Base-by-base conservation (phyloP, 495 filamentous ascomycete genomes). In the Rhizodiscina lignyota region DNA sequence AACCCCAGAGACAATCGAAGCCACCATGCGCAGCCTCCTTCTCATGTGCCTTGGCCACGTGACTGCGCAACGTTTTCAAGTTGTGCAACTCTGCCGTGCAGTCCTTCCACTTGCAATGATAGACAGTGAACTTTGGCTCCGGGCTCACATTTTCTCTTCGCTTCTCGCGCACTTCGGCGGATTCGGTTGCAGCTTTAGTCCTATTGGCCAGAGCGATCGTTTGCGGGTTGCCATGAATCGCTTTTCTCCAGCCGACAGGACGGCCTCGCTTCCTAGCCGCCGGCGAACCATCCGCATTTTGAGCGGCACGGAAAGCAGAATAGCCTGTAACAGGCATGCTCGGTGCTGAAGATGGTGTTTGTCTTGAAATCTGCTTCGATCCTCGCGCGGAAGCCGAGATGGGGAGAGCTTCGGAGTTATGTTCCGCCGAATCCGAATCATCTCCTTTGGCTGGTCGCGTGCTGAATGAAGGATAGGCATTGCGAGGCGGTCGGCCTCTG, bases 51-150 rank as follows among this genome's bases (percentile, higher is more conserved):
- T 74, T 66, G 21, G 61, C 44, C 16, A 86, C 47, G 49, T 91
- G 83, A 35, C 66, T 68, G 36, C 71, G 68, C 16, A 89, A 60
- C 0, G 73, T 73, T 2, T 74, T 67, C 21, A 83, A 49, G 47
- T 85, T 86, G 42, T 87, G 81, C 2, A 89, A 59, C 48, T 83
- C 67, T 0, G 74, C 70, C 4, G 62, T 60, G 46, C 83, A 91
- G 5, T 56, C 51, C 24, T 63, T 48, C 80, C 79, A 84, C 22
- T 56, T 44, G 49, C 80, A 86, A 24, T 61, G 53, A 51, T 61
- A 77, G 10, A 71, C 54, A 26, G 51, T 51, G 40, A 64, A 67
- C 23, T 39, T 31, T 2, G 44, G 43, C 12, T 17, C 19, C 16
- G 21, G 4, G 17, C 8, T 32, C 20, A 10, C 10, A 18, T 24